Base-by-base conservation (phyloP, 2,329 filamentous ascomycete species). In the Fusarium sambucinum region DNA sequence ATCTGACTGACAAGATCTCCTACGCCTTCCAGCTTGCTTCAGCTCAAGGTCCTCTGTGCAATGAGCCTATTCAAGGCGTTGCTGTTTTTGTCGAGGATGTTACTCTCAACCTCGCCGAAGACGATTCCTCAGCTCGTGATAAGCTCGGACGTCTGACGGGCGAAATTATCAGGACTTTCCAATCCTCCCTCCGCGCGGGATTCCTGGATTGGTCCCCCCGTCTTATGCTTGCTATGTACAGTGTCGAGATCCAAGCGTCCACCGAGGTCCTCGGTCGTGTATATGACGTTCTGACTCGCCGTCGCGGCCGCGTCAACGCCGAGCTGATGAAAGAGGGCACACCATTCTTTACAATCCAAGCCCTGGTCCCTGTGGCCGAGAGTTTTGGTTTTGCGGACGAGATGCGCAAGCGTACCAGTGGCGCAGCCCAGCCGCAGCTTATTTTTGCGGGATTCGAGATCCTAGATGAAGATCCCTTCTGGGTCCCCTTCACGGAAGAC, bases 171-270 rank as follows among this genome's bases (percentile, higher is more conserved):
- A 94, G 94, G 78, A 91, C 92, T 1, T 90, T 95, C 19, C 93
- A 95, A 71, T 89, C 93, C 45, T 87, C 90, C n/a, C 93, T 99
- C 64, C 88, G 90, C 51, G 85, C 90, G 68, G 95, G 90, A 23
- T 97, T 98, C 83, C 84, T 97, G 19, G 96, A 98, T 83, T 99
- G 96, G 96, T 95, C 91, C 38, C 92, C 96, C 0, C 90, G 96
- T n/a, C 87, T 99, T 71, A 89, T 98, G 82, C 88, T 99, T 44
- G 96, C 96, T 52, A 98, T 98, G 93, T 99, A 99, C 83, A 93
- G 89, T 56, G 97, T 95, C 78, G 96, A 98, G 78, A 98, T 99
- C 74, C 96, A 98, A 85, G 94, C 95, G 30, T 94, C 92, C 23
- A 95, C 94, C 74, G 96, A 98, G 80, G 96, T 98, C 41, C 89